Evolutionary conservation across 2,329 filamentous ascomycete genomes (phyloP).

Genomic region (Botrytis deweyae): DNA sequence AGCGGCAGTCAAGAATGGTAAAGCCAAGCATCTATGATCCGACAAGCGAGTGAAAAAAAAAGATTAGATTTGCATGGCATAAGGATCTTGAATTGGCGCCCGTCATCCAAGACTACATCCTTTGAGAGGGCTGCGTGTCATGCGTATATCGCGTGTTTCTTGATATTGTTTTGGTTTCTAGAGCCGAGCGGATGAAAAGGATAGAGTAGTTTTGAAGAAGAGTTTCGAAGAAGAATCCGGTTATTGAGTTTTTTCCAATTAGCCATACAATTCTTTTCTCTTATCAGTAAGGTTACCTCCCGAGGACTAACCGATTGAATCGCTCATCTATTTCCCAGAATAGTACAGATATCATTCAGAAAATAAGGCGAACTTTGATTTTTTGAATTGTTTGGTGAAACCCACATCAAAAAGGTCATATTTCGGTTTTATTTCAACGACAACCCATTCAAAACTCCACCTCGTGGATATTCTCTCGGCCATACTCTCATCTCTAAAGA

Average conservation of each 20-base stretch:
- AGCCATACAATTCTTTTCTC: background rate
- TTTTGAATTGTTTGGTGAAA: constrained; percentile 4
- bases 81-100: background rate
- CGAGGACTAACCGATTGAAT: background rate
- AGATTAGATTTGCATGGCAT: background rate
- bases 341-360: background rate
- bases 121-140: background rate
- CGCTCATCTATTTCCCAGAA: constrained; percentile 7
- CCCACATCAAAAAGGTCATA: constrained; percentile 15
- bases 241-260: background rate
- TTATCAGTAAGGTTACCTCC: too few species aligned
- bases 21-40: background rate
- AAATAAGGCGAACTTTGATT: background rate
- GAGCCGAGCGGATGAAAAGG: background rate
- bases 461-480: constrained; percentile 16
- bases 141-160: background rate
- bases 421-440: constrained; percentile 17
- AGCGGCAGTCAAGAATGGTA: constrained; percentile 10
- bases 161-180: background rate
- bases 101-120: background rate
- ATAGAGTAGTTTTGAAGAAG: background rate
- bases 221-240: background rate
- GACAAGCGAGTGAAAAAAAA: constrained; percentile 2
- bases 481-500: constrained; percentile 2
- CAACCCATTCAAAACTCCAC: constrained; percentile 12